Base-by-base conservation (phyloP, 345 rosid genomes). In the Eucalyptus grandis region DNA sequence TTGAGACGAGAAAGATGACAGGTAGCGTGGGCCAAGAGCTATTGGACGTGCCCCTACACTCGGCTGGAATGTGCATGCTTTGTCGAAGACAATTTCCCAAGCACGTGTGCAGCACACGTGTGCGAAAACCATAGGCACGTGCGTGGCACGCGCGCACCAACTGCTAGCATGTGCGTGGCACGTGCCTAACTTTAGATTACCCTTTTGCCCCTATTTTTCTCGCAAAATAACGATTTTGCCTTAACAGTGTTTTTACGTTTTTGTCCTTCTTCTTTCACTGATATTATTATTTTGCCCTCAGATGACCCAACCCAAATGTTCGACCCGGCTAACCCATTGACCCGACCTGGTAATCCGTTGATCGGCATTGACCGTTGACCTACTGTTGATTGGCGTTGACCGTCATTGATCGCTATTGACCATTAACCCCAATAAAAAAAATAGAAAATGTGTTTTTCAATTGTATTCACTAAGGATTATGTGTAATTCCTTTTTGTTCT, bases 81-180 rank as follows among this genome's bases (percentile, higher is more conserved):
- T 53, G 26, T 53, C 0, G 11, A 9, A 53, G 58, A 24, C 11
- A 53, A 0, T 8, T 53, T 53, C 9, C 5, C 0, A 53, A 0
- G 58, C 58, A 53, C 1, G 5, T 53, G 58, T 3, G 26, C 1
- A 0, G 24, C 58, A 53, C 0, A 0, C 2, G 1, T 53, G 58
- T 53, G 26, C 4, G 11, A 10, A 53, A 53, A 53, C 24, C 0
- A 0, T 4, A 19, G 10, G 56, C 0, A 4, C 4, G 24, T 53
- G 56, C 5, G 0, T 15, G 53, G 19, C 4, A 50, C 3, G 3
- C 4, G 2, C 2, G 0, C 24, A 53, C 24, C 56, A 53, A 53
- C 4, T 4, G 11, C 58, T 8, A 9, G 11, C 22, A 1, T 4
- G 26, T 53, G 58, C 10, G 0, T 53, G 56, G 56, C 10, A 49